phyloP scores from a whole-genome alignment of 441 rosid genomes.

The Corymbia calophylla region DNA sequence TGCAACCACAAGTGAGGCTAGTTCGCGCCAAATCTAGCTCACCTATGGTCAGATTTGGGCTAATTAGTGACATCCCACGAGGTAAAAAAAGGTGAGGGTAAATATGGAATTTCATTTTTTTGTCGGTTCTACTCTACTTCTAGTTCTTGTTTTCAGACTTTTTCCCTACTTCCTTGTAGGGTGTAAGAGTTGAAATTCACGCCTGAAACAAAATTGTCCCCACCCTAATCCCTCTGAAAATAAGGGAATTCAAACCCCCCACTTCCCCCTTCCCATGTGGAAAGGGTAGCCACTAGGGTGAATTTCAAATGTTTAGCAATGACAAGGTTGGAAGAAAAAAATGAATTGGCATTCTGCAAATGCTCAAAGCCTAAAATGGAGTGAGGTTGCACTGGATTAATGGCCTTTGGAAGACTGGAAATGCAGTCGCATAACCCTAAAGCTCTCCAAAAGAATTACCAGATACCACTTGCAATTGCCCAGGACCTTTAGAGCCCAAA shows the following conservation, averaged over 20 bases:
- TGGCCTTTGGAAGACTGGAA: background rate
- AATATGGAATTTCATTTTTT: background rate
- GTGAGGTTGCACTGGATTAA: background rate
- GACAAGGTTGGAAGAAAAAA: background rate
- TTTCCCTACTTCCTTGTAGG: no score
- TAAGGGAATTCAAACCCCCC: no score
- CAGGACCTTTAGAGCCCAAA: background rate
- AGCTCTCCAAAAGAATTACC: accelerated
- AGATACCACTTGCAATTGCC: background rate
- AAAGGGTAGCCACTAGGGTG: no score
- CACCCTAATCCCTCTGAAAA: no score
- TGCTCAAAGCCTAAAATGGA: background rate
- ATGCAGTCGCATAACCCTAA: background rate
- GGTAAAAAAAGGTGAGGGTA: background rate
- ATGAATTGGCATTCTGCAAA: accelerated
- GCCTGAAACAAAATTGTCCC: no score
- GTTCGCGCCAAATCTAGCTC: accelerated
- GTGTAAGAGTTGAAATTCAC: no score
- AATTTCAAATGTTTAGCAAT: background rate
- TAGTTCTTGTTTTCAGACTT: no score
- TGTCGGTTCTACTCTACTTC: no score
- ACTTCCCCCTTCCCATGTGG: no score
- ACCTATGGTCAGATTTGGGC: background rate
- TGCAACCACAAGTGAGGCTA: background rate
- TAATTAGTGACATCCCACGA: accelerated